Evolutionary conservation across 108 stramenopile genomes (phyloP).

Genomic region (Mediolabrus comicus): DNA sequence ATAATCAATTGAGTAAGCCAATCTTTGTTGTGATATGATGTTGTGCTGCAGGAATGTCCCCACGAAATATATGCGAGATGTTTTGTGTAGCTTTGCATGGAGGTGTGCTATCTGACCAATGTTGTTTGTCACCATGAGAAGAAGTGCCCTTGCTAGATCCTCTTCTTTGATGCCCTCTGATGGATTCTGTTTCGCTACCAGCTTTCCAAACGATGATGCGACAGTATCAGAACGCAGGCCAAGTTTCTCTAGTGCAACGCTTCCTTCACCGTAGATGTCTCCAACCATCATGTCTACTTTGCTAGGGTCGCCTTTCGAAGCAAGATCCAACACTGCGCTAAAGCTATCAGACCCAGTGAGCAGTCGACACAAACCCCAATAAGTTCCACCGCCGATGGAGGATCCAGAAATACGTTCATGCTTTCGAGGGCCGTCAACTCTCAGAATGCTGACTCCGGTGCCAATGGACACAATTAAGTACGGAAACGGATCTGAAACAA

Average conservation of each 20-base stretch:
- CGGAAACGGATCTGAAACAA: slow-evolving; percentile 76
- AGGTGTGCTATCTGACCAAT: slow-evolving; percentile 97
- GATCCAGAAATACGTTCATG: slow-evolving; percentile 97
- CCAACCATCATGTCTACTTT: slow-evolving; percentile 95
- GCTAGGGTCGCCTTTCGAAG: slow-evolving; percentile 88
- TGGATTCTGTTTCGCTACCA: slow-evolving; percentile 88
- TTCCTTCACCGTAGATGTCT: slow-evolving; percentile 95
- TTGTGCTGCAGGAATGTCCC: slow-evolving; percentile 97
- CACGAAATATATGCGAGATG: slow-evolving; percentile 92
- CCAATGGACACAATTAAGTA: slow-evolving; percentile 97
- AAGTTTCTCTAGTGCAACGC: slow-evolving; percentile 87
- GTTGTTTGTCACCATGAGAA: slow-evolving; percentile 98
- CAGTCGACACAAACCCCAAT: slow-evolving; percentile 97
- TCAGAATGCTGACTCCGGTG: slow-evolving; percentile 93
- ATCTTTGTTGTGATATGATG: slow-evolving; percentile 81
- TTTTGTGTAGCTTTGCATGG: slow-evolving; percentile 89
- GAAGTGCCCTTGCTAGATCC: slow-evolving; percentile 92
- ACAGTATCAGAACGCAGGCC: slow-evolving; percentile 87
- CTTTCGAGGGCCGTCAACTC: slow-evolving; percentile 92
- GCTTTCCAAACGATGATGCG: slow-evolving; percentile 98
- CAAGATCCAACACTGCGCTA: slow-evolving; percentile 89
- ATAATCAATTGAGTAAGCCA: slow-evolving; percentile 94
- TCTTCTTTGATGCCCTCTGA: slow-evolving; percentile 82
- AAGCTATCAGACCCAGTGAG: slow-evolving; percentile 91
- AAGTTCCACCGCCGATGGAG: slow-evolving; percentile 98